Evolutionary conservation across 164 flowering plant species (phyloP), one percentile per base, ranked within the genome.

Genomic region (Echeveria elegans): DNA sequence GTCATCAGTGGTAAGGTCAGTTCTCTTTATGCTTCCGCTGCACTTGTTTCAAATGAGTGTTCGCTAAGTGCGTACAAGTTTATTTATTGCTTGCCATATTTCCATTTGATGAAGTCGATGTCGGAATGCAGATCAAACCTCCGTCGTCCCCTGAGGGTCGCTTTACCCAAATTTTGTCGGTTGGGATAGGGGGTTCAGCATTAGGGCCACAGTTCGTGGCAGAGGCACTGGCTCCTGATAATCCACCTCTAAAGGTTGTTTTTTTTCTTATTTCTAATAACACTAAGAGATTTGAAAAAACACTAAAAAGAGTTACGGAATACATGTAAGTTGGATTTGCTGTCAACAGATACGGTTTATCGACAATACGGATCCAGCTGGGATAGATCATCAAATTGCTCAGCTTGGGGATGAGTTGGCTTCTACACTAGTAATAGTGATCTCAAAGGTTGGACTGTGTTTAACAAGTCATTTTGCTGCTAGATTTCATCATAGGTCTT

Each of bases 381-480:
- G 99, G 70, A 94, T 94, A 73, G 99, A 94, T 78, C 99, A 94
- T 75, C 99, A 94, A 81, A 91, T 94, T 77, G 97, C 96, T 40
- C 99, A 94, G 74, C 96, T 94, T 77, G 99, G 99, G 45, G 72
- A 82, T 16, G 97, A 94, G 77, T 75, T 94, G 59, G 92, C 87
- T 31, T 81, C 96, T 45, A 87, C 97, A 15, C 89, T 94, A 73
- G 96, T 94, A 12, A 79, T 94, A 31, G 99, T 94, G 67, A 82
- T 94, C 70, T 94, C 99, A 47, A 94, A 94, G 99, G 99, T 94
- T 56, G 16, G 16, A 53, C 31, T 4, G 60, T 67, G 28, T 12
- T 56, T 50, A 45, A 23, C 28, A 6, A 7, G 29, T 23, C 8
- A 23, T 12, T 26, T 19, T 11, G 14, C 16, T 8, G 56, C 28